Conservation (phyloP, 352 stramenopile genomes). For the Pythium guiyangense region DNA sequence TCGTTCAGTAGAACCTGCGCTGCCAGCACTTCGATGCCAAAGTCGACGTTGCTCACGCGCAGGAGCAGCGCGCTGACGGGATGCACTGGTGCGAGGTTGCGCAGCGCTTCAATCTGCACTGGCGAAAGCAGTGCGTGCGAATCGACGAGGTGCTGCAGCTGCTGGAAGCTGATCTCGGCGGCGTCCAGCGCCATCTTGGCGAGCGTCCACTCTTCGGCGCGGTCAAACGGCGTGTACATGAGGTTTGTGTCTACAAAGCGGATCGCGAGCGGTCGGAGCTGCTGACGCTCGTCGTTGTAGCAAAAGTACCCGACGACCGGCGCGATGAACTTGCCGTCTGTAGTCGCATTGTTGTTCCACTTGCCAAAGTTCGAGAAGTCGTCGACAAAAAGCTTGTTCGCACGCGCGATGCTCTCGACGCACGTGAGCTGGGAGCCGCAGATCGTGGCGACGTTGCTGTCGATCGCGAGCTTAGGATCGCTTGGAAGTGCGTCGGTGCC, state of each 20-base stretch:
- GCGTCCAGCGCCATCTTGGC: too few species aligned
- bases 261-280: too few species aligned
- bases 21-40: slow-evolving; percentile 33
- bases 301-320: too few species aligned
- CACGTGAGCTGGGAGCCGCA: slow-evolving; percentile 23
- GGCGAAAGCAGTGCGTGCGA: too few species aligned
- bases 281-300: too few species aligned
- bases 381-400: slow-evolving; percentile 29
- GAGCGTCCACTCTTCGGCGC: too few species aligned
- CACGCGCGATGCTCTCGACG: neutral
- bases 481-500: slow-evolving; percentile 8
- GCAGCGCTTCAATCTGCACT: too few species aligned
- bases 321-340: slow-evolving; percentile 29
- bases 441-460: slow-evolving; percentile 21
- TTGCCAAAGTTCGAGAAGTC: slow-evolving; percentile 28
- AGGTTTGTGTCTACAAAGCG: too few species aligned
- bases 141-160: too few species aligned
- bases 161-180: too few species aligned
- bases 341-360: slow-evolving; percentile 20
- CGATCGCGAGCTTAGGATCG: slow-evolving; percentile 21
- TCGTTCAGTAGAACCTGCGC: slow-evolving; percentile 34
- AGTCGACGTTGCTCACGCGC: slow-evolving; percentile 30
- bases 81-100: too few species aligned
- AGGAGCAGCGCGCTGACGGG: slow-evolving; percentile 32
- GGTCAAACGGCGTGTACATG: too few species aligned